Conservation (phyloP, 345 rosid species). For the Ceriops zippeliana region DNA sequence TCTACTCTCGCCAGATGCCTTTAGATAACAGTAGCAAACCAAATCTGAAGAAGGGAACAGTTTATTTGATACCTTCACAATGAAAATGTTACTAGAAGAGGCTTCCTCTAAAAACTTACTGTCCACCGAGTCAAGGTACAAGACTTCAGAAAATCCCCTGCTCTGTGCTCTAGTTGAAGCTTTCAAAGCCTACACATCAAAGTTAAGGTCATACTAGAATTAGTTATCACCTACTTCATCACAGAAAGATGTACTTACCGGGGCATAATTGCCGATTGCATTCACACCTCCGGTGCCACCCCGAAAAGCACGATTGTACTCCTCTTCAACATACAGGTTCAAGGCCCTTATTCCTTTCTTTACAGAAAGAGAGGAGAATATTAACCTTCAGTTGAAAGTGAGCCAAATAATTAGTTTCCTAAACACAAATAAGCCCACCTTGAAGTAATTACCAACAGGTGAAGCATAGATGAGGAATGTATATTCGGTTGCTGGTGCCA, state of each 20-base stretch:
- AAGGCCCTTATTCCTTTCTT: constrained; percentile 52
- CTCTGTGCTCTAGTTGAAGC: not conserved
- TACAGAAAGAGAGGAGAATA: constrained; percentile 14
- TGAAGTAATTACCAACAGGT: constrained; percentile 80
- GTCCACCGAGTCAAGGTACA: not conserved
- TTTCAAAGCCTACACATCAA: not conserved
- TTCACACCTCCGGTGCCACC: constrained; percentile 78
- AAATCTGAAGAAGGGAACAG: not conserved
- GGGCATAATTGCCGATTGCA: constrained; percentile 56
- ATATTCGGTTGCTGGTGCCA: constrained; percentile 48
- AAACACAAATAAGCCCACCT: constrained; percentile 35
- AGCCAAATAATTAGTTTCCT: not conserved
- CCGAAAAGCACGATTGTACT: constrained; percentile 48
- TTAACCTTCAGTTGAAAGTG: not conserved
- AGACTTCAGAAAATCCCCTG: not conserved
- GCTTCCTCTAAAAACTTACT: not conserved
- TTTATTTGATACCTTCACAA: not conserved
- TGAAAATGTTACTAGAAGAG: not conserved
- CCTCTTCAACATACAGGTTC: constrained; percentile 59
- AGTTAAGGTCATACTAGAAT: not conserved
- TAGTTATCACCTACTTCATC: too few relatives aligned
- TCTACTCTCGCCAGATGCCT: not conserved
- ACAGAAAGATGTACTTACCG: too few relatives aligned
- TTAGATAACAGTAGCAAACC: not conserved
- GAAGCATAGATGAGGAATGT: constrained; percentile 54